Base-by-base conservation (phyloP, 1,284 basidiomycete genomes). In the Irpex sp. region DNA sequence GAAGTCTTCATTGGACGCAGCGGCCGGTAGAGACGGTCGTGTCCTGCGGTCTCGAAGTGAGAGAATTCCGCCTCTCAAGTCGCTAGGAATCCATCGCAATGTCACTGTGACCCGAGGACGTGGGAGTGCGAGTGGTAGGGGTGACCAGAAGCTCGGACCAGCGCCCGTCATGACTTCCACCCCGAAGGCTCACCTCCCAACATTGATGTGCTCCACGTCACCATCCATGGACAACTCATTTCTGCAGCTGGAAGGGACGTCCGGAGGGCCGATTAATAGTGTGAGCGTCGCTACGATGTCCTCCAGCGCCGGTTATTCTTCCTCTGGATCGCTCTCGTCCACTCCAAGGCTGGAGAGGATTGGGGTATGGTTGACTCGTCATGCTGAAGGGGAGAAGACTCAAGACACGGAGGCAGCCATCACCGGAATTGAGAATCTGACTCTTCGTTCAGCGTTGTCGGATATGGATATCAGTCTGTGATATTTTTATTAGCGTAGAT, bases 141-240 rank as follows among this genome's bases (percentile, higher is more conserved):
- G 15, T 11, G 11, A 47, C 47, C 31, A 31, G 31, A 31, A 3
- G 31, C 5, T 31, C 31, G 26, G 9, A 55, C 26, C 19, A 63
- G 64, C 36, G 47, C 59, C 21, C 21, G 65, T 68, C 56, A 62
- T 70, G 67, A 73, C 73, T 21, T 74, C 73, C 6, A 74, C 73
- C 5, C 73, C 72, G 57, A 72, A 71, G 67, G 66, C 66, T 54
- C 65, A 68, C 19, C 61, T 58, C 55, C 9, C 40, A 11, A n/a
- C 40, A 44, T n/a, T 44, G 9, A 11, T n/a, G 40, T 3, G 4
- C 40, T 44, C 40, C 15, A n/a, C 15, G 11, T 61, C 59, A 3
- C 60, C 47, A 3, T 34, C 54, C 9, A 60, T 11, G 40, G 31
- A 31, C 40, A 51, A n/a, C 31, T 57, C 21, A 58, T 54, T 54